Evolutionary conservation across 2,329 filamentous ascomycete species (phyloP), one percentile per base, ranked within the genome.

Genomic region (Colletotrichum melonis): DNA sequence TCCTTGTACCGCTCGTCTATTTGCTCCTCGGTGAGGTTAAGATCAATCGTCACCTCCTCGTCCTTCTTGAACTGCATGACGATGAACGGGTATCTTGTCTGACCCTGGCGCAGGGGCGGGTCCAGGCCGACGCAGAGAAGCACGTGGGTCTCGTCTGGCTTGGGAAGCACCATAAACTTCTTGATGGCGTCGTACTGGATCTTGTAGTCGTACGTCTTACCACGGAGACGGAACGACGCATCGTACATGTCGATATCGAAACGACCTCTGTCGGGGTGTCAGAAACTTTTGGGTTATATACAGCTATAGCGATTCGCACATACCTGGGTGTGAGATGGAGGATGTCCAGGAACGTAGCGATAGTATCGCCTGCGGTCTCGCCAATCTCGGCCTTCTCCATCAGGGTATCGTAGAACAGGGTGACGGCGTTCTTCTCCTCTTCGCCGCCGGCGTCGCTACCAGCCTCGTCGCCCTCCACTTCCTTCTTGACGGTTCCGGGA

Each of bases 211-310:
- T 99, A 99, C 28, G 97, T 99, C 86, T 99, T 99, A 80, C 97
- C 97, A 76, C 97, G 96, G 75, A 99, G 90, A 75, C 97, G 93
- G 89, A 99, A 98, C 2, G 97, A 98, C 19, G 92, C 93, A 84
- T 98, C 97, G 89, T 99, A 99, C 93, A 99, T 98, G 83, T 99
- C 97, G 85, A 99, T 98, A 83, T 98, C 97, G 88, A 99, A 99
- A 77, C 97, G 96, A 82, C 97, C 97, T 93, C 97, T 95, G 84
- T 74, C 75, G 56, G 6, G 63, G 63, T 59, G 73, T 83, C 75
- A 84, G 79, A 26, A 49, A 54, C 6, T n/a, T 16, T 19, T 19
- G 6, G 46, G 52, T 57, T n/a, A 3, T 11, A 38, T 42, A 9
- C 12, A 19, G 49, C 42, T 19, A 8, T 14, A 30, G 55, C 60